A percentile compares a stretch with the other conserved stretches of the same genome.
phyloP scores from a whole-genome alignment of 176 grass and related monocot genomes.

The Microstegium vimineum region DNA sequence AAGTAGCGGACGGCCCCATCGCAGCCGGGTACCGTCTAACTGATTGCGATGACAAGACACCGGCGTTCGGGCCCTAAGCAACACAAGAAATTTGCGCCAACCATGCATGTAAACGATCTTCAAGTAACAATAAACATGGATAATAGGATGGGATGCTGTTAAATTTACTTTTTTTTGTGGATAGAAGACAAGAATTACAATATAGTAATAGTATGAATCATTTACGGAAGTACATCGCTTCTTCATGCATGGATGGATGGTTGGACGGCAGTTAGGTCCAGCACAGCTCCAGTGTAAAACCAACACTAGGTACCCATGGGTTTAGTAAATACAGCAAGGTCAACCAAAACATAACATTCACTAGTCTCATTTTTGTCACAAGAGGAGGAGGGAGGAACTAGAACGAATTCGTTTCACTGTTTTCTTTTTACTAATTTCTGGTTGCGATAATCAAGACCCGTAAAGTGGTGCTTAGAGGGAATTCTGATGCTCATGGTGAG shows the following conservation, averaged over 20 bases:
- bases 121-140: neutral
- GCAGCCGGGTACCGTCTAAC: neutral
- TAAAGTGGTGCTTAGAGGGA: too few species aligned
- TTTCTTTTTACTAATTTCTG: neutral
- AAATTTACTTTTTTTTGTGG: neutral
- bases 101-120: neutral
- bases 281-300: too few species aligned
- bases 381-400: neutral
- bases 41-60: neutral
- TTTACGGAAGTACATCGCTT: too few species aligned
- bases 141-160: neutral
- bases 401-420: neutral
- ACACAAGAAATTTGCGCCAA: neutral
- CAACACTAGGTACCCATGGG: too few species aligned
- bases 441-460: neutral
- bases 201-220: neutral
- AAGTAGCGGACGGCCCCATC: neutral
- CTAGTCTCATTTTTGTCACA: too few species aligned
- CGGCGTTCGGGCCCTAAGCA: neutral
- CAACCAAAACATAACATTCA: too few species aligned
- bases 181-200: neutral
- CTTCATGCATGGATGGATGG: too few species aligned
- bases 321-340: too few species aligned
- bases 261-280: too few species aligned
- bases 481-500: too few species aligned